phyloP scores from a whole-genome alignment of 352 stramenopile species.

The Phytophthora meadii region DNA sequence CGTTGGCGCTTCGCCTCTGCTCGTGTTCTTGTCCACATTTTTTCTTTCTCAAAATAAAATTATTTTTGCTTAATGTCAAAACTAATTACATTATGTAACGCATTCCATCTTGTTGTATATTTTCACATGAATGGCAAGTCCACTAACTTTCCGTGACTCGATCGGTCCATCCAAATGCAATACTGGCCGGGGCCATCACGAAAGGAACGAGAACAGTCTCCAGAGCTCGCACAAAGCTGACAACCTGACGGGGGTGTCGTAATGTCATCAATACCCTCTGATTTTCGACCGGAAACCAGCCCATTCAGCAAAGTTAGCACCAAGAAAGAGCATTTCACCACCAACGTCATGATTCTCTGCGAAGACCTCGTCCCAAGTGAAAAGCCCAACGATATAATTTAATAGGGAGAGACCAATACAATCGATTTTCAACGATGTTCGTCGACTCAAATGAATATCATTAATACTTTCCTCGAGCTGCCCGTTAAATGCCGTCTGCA shows the following conservation, averaged over 20 bases:
- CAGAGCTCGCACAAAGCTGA: constrained; percentile 22
- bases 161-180: constrained; percentile 28
- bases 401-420: no score
- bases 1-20: constrained; percentile 33
- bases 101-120: no score
- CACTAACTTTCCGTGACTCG: constrained; percentile 7
- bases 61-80: no score
- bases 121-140: no score
- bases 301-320: background rate
- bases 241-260: constrained; percentile 29
- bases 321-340: constrained; percentile 5
- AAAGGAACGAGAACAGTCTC: constrained; percentile 35
- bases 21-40: constrained; percentile 11
- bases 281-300: background rate
- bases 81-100: no score
- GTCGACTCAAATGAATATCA: no score
- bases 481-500: constrained; percentile 29
- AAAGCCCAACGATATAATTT: no score
- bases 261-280: constrained; percentile 8
- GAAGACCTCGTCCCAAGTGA: constrained; percentile 4
- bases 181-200: constrained; percentile 23
- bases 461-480: constrained; percentile 1
- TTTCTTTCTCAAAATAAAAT: no score
- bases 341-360: background rate
- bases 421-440: no score